phyloP scores from a whole-genome alignment of 441 rosid genomes.

The Croton setiger region DNA sequence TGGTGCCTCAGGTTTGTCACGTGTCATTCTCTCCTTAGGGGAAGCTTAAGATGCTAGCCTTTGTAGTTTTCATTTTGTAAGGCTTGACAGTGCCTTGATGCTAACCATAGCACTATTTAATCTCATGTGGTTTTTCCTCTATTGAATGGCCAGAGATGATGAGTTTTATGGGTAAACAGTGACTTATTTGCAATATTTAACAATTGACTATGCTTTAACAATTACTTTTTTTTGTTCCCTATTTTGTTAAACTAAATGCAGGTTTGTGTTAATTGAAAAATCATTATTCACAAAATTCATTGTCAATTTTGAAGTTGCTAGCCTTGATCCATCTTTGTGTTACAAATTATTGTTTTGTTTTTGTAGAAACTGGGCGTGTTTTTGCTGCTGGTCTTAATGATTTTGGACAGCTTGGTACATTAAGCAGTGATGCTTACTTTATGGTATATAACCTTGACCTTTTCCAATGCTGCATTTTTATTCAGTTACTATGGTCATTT shows the following conservation, averaged over 20 bases:
- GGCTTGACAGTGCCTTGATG: no score
- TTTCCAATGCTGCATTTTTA: neutral
- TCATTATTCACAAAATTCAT: neutral
- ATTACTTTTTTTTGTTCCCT: conserved; percentile 8
- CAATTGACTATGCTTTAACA: neutral
- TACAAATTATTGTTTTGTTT: conserved; percentile 26
- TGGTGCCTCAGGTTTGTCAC: no score
- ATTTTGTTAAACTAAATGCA: neutral
- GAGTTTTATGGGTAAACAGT: no score
- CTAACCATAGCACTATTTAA: no score
- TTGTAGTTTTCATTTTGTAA: no score
- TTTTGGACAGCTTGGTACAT: conserved; percentile 77
- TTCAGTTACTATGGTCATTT: neutral
- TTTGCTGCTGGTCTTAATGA: conserved; percentile 93
- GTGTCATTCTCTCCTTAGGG: no score
- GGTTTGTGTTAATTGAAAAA: neutral
- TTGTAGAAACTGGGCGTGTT: conserved; percentile 71
- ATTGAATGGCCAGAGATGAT: no score
- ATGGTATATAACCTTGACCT: conserved; percentile 38
- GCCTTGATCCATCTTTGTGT: conserved; percentile 20
- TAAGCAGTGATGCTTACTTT: conserved; percentile 40
- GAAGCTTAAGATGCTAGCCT: no score
- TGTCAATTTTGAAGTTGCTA: conserved; percentile 15
- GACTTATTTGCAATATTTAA: neutral
- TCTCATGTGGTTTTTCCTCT: no score